Conservation (phyloP, 192 early-diverging fungal genomes). For the Geranomyces variabilis region DNA sequence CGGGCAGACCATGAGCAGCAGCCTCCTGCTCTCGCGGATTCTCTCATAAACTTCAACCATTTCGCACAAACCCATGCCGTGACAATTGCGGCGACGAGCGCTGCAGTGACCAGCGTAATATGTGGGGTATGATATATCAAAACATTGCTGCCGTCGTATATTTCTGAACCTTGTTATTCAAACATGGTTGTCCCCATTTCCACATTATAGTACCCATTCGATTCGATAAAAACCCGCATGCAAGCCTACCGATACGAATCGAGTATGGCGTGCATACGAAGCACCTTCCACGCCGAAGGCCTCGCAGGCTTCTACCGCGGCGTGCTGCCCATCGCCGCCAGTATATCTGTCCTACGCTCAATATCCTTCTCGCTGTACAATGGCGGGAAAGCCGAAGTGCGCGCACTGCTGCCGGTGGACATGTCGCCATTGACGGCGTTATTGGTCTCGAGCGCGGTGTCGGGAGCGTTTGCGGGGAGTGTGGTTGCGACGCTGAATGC, state of each 20-base stretch:
- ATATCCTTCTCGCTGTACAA: constrained; percentile 93
- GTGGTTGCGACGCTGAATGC: constrained; percentile 52
- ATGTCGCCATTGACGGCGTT: constrained; percentile 10
- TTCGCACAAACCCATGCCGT: constrained; percentile 51
- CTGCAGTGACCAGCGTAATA: constrained; percentile 27
- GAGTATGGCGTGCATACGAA: constrained; percentile 72
- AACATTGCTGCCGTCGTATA: neutral
- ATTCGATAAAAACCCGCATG: constrained; percentile 96
- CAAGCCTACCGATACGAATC: constrained; percentile 88
- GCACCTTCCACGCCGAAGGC: constrained; percentile 81
- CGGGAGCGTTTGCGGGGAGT: constrained; percentile 46
- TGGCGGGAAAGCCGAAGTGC: constrained; percentile 57
- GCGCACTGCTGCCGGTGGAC: constrained; percentile 8
- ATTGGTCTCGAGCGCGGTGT: constrained; percentile 23
- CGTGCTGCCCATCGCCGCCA: constrained; percentile 77
- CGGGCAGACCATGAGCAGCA: too few species aligned
- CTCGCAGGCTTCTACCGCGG: constrained; percentile 86
- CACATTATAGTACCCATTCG: constrained; percentile 69
- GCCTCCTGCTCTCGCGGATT: too few species aligned
- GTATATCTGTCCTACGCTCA: constrained; percentile 83
- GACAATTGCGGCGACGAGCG: constrained; percentile 37
- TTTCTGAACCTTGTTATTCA: too few species aligned
- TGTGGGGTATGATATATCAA: neutral
- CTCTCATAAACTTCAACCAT: constrained; percentile 49
- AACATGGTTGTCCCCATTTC: too few species aligned